Evolutionary conservation across 208 protist species (phyloP).

Genomic region (Leishmania gerbilli): DNA sequence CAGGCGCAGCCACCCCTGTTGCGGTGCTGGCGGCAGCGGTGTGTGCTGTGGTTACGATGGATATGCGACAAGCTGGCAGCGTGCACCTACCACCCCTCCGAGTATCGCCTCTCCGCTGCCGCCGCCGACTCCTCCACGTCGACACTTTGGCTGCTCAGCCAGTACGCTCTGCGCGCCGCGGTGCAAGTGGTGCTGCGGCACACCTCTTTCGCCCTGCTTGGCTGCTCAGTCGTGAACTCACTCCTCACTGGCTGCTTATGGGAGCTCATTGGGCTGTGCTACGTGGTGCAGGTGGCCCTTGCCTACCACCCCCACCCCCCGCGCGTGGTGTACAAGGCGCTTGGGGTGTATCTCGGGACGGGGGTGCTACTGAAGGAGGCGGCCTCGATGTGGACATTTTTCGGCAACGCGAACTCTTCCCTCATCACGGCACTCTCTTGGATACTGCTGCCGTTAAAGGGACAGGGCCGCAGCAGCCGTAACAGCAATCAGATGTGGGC

Average conservation of each 20-base stretch:
- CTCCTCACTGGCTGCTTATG: conserved; percentile 52
- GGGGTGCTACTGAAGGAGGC: conserved; percentile 50
- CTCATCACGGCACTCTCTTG: conserved; percentile 5
- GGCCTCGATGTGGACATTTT: conserved; percentile 12
- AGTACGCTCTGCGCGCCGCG: conserved; percentile 22
- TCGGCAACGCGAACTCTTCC: conserved; percentile 1
- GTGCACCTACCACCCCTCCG: conserved; percentile 50
- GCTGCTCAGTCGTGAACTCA: conserved; percentile 35
- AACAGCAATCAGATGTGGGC: not conserved
- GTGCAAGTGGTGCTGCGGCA: conserved; percentile 40
- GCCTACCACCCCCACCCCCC: conserved; percentile 54
- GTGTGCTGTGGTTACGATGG: conserved; percentile 9
- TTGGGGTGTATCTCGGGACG: conserved; percentile 35
- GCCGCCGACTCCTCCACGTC: conserved; percentile 4
- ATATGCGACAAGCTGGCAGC: conserved; percentile 32
- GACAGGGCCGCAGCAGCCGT: not conserved
- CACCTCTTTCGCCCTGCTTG: conserved; percentile 37
- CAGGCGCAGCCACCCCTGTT: not conserved
- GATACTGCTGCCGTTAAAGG: conserved; percentile 16
- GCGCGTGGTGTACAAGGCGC: conserved; percentile 30
- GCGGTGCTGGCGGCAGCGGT: conserved; percentile 17
- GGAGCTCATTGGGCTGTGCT: conserved; percentile 47
- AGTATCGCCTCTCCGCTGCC: conserved; percentile 15
- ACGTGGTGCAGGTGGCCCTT: conserved; percentile 49
- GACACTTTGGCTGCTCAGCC: conserved; percentile 19